phyloP scores from a whole-genome alignment of 345 rosid species.

The Turnera subulata region DNA sequence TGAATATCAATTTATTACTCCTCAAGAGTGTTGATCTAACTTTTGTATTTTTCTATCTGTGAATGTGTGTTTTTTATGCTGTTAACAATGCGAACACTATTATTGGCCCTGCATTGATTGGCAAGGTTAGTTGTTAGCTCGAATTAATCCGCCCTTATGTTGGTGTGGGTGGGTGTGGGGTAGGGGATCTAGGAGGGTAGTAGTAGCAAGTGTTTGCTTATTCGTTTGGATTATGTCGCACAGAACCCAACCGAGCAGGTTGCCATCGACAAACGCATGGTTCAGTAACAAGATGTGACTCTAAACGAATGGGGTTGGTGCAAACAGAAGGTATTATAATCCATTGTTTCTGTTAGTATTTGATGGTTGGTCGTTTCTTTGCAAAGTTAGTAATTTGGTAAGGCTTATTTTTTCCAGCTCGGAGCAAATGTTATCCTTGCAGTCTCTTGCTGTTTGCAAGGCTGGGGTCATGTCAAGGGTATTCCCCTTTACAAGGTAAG shows the following conservation, averaged over 20 bases:
- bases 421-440: conserved; percentile 77
- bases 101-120: too few relatives aligned
- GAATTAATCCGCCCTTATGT: too few relatives aligned
- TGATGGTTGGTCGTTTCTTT: background rate
- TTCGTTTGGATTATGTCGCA: too few relatives aligned
- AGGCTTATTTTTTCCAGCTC: conserved; percentile 31
- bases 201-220: too few relatives aligned
- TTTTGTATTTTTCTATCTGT: background rate
- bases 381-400: background rate
- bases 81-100: too few relatives aligned
- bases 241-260: conserved; percentile 61
- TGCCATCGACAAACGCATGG: conserved; percentile 54
- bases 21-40: too few relatives aligned
- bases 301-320: conserved; percentile 83
- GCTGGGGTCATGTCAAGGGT: conserved; percentile 60
- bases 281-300: conserved; percentile 71
- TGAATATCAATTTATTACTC: too few relatives aligned
- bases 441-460: conserved; percentile 72
- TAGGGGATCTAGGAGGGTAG: too few relatives aligned
- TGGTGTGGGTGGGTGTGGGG: too few relatives aligned
- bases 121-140: too few relatives aligned
- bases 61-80: background rate
- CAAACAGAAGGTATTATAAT: conserved; percentile 52
- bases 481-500: conserved; percentile 62
- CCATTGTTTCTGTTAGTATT: background rate